Evolutionary conservation across 495 filamentous ascomycete genomes (phyloP).

Genomic region (Evernia prunastri): DNA sequence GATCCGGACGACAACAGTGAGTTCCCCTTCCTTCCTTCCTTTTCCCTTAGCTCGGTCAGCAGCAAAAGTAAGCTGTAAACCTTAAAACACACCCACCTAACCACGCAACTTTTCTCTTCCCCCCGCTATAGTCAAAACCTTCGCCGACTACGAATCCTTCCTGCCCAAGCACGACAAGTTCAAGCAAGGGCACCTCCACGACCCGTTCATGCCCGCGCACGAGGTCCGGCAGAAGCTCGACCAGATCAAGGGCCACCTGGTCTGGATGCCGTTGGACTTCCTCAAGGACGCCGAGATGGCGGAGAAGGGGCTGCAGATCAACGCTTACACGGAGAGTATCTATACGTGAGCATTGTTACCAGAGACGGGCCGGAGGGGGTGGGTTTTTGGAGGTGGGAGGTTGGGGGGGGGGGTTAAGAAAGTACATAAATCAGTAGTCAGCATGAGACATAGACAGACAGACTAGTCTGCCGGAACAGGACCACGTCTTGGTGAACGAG

Average conservation of each 20-base stretch:
- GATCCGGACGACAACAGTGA: conserved; percentile 82
- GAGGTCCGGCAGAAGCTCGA: conserved; percentile 71
- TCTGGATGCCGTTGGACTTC: conserved; percentile 93
- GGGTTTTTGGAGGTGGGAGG: no score
- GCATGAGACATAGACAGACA: no score
- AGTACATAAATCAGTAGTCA: no score
- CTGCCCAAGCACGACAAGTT: conserved; percentile 55
- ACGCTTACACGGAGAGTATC: conserved; percentile 63
- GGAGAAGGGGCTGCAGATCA: conserved; percentile 73
- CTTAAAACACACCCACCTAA: not conserved
- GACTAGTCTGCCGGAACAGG: no score
- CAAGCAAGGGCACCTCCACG: conserved; percentile 79
- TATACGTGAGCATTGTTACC: conserved; percentile 43
- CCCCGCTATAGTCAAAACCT: conserved; percentile 59
- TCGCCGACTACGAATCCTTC: conserved; percentile 81
- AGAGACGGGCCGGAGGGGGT: no score
- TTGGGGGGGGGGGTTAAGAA: not conserved
- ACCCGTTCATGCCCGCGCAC: conserved; percentile 59
- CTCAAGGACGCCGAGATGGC: conserved; percentile 82
- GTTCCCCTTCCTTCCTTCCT: conserved; percentile 2
- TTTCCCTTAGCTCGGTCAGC: not conserved
- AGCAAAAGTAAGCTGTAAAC: no score
- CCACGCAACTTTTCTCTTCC: not conserved
- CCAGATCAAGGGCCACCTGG: conserved; percentile 77
- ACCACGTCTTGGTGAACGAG: no score